Conservation (phyloP, 208 protist genomes). For the Crithidia thermophila region DNA sequence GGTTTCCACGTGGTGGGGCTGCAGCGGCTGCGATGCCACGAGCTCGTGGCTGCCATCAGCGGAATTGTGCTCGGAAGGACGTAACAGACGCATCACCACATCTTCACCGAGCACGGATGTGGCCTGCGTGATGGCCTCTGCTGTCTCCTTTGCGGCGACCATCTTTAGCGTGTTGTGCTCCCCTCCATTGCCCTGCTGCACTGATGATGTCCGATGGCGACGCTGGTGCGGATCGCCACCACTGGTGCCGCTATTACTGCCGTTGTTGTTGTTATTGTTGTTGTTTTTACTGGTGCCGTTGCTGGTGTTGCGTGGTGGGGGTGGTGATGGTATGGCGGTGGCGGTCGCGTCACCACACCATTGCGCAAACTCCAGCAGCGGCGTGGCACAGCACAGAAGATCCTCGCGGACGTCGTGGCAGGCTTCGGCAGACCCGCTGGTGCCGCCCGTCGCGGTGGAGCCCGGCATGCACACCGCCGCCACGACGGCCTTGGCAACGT, state of each 20-base stretch:
- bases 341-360: too few relatives aligned
- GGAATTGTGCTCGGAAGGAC: too few relatives aligned
- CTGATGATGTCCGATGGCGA: too few relatives aligned
- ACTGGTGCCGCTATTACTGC: too few relatives aligned
- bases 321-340: too few relatives aligned
- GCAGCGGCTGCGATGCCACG: slow-evolving; percentile 21
- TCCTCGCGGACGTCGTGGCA: slow-evolving; percentile 18
- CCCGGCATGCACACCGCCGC: not conserved
- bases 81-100: too few relatives aligned
- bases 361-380: slow-evolving; percentile 30
- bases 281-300: not conserved
- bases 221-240: too few relatives aligned
- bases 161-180: slow-evolving; percentile 38
- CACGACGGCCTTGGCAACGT: not conserved
- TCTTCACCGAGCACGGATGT: slow-evolving; percentile 15
- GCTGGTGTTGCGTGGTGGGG: not conserved
- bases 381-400: slow-evolving; percentile 12
- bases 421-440: not conserved
- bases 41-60: not conserved
- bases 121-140: slow-evolving; percentile 32
- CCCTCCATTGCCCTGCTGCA: not conserved
- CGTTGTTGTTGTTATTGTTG: not conserved
- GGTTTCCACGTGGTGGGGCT: slow-evolving; percentile 27
- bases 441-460: too few relatives aligned
- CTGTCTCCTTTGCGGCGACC: slow-evolving; percentile 48